Conservation (phyloP, 352 stramenopile species). For the Albugo candida region DNA sequence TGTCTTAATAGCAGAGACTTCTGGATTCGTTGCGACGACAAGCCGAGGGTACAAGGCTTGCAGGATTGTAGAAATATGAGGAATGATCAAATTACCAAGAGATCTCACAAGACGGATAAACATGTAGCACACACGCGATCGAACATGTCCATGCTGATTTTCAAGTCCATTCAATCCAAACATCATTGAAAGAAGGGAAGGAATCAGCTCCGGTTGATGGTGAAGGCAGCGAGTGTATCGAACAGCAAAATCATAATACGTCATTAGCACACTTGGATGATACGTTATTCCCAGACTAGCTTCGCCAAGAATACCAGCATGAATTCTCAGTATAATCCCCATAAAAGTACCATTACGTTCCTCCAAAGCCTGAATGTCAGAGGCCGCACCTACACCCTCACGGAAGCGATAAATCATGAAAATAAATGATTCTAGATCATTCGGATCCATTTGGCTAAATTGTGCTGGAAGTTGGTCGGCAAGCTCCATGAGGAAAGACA, state of each 20-base stretch:
- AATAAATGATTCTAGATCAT: constrained; percentile 59
- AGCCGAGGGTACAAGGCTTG: constrained; percentile 42
- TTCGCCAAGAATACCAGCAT: constrained; percentile 28
- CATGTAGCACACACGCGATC: constrained; percentile 69
- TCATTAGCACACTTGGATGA: constrained; percentile 35
- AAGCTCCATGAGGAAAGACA: constrained; percentile 43
- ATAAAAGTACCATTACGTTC: constrained; percentile 42
- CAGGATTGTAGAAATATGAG: constrained; percentile 59
- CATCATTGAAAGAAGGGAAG: constrained; percentile 60
- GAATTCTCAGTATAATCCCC: constrained; percentile 44
- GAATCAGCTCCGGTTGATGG: constrained; percentile 40
- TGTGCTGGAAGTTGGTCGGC: constrained; percentile 29
- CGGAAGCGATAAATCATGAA: constrained; percentile 69
- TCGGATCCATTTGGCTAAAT: constrained; percentile 28
- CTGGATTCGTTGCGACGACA: constrained; percentile 19
- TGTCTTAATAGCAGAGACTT: constrained; percentile 12
- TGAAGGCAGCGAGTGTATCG: constrained; percentile 61
- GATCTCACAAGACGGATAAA: constrained; percentile 65
- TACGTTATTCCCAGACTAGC: constrained; percentile 13
- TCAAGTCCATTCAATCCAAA: constrained; percentile 57
- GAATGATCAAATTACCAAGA: constrained; percentile 38
- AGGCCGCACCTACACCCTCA: constrained; percentile 47
- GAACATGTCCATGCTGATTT: constrained; percentile 29
- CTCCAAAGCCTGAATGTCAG: constrained; percentile 37
- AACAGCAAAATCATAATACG: constrained; percentile 66